Evolutionary conservation across 257 asterid genomes (phyloP), one percentile per base, ranked within the genome.

Genomic region (Ajuga chamaepitys): DNA sequence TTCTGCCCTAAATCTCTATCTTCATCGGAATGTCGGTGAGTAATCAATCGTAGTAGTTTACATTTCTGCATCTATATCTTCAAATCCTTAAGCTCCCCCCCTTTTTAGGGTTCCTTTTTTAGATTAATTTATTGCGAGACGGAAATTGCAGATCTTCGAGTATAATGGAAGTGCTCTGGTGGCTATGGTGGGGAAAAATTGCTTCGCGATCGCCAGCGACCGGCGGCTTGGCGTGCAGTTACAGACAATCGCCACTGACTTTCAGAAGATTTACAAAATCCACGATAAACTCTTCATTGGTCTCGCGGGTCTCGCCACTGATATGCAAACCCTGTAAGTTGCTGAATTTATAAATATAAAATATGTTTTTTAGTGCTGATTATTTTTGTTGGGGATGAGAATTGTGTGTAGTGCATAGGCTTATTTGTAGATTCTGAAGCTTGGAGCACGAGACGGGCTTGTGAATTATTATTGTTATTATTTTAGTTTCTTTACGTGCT

Each of bases 121-220:
- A 24, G 26, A 64, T 58, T 37, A 32, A 21, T 70, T 47, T 34
- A 63, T 48, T 11, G 30, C 25, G 44, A 17, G 58, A 8, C 12
- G 35, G 3, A 16, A 46, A n/a, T 54, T 75, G 32, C 91, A 92
- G 98, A 92, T 92, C 82, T 89, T 92, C 44, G 98, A 92, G 85
- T 92, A 92, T 72, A 92, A 92, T 81, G 98, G 98, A 59, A 92
- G 98, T 73, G 98, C 97, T 52, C 50, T 89, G 46, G 97, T 89
- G 70, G 98, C 97, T 5, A 89, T 89, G 98, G 97, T 92, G 47
- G 97, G 97, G 62, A 87, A 89, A 69, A 89, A 92, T 65, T 92
- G 98, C 75, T 92, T 92, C 14, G 97, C 98, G 12, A 92, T 89
- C 61, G 98, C 98, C 38, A 92, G 98, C 40, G 97, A 92, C 68